Evolutionary conservation across 371 early-diverging fungal genomes (phyloP).

Genomic region (Mortierella sp.): DNA sequence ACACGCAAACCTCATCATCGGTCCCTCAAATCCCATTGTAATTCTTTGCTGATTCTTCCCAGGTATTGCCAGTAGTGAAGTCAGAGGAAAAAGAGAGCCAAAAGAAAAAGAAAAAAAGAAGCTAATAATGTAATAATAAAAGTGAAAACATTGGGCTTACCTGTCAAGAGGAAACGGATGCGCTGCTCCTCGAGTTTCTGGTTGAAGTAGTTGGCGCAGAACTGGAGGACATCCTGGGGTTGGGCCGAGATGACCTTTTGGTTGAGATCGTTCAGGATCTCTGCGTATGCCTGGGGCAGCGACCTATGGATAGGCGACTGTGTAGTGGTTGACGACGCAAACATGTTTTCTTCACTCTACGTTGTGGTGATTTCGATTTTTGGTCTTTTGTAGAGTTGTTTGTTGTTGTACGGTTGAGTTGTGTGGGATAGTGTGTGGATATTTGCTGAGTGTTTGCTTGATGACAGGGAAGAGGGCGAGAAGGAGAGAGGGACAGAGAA

Average conservation of each 20-base stretch:
- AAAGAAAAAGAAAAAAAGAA: background rate
- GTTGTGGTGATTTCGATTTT: background rate
- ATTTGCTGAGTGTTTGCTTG: background rate
- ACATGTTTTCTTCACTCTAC: slow-evolving; percentile 22
- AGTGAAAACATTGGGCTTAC: slow-evolving; percentile 35
- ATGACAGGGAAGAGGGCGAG: background rate
- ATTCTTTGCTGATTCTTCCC: background rate
- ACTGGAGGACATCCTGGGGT: slow-evolving; percentile 90
- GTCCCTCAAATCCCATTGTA: background rate
- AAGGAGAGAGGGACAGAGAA: background rate
- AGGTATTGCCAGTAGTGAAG: background rate
- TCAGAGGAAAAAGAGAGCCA: background rate
- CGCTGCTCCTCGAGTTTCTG: slow-evolving; percentile 81
- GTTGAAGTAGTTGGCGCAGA: slow-evolving; percentile 92
- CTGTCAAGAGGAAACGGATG: slow-evolving; percentile 60
- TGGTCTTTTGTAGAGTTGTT: background rate
- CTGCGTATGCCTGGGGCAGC: slow-evolving; percentile 64
- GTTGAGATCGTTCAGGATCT: slow-evolving; percentile 72
- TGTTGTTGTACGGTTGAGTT: background rate
- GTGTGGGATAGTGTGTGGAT: background rate
- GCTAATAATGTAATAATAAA: background rate
- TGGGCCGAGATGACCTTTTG: slow-evolving; percentile 69
- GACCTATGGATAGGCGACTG: slow-evolving; percentile 57
- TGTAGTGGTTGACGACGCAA: slow-evolving; percentile 52
- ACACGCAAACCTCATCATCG: slow-evolving; percentile 11